Base-by-base conservation (phyloP, 2,329 filamentous ascomycete genomes). In the Trichoderma atrobrunneum region DNA sequence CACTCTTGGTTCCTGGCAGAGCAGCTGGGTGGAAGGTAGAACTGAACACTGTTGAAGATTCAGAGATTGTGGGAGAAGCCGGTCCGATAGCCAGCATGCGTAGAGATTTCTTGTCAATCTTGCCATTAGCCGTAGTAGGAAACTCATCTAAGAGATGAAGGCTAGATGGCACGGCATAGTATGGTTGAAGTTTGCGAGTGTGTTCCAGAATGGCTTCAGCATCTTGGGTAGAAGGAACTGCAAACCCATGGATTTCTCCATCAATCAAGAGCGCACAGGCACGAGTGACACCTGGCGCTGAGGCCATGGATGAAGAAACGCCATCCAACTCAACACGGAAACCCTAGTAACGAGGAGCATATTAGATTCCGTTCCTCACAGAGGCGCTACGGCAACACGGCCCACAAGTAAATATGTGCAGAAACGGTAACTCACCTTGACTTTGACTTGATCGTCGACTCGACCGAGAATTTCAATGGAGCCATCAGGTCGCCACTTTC, bases 321-420 rank as follows among this genome's bases (percentile, higher is more conserved):
- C 88, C 87, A 70, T 89, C 88, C 11, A 90, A 84, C 77, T 90
- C 88, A 60, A 90, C 86, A 28, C 88, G 86, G 77, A 90, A 89
- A 8, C 88, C 88, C 83, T 82, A 18, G 67, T 65, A n/a, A 39
- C 76, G 60, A 71, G 72, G 34, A 21, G 34, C 51, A 67, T 3
- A 24, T 71, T 61, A 51, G 60, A 34, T 24, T 26, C 54, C 26
- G 34, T 69, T 18, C 36, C 18, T 69, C 56, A 24, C 51, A n/a
- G n/a, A 12, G 59, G 11, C 11, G 30, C 30, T 62, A 32, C 10
- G 8, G 28, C 24, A 26, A 71, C 21, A 67, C 43, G 60, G 21
- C 14, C 18, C 14, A 28, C 30, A 36, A 48, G 8, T 21, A 39
- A 39, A 21, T 24, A 39, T 71, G 28, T 54, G 16, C 26, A 36